phyloP scores from a whole-genome alignment of 2,329 filamentous ascomycete species.

The Cucurbitaria berberidis region DNA sequence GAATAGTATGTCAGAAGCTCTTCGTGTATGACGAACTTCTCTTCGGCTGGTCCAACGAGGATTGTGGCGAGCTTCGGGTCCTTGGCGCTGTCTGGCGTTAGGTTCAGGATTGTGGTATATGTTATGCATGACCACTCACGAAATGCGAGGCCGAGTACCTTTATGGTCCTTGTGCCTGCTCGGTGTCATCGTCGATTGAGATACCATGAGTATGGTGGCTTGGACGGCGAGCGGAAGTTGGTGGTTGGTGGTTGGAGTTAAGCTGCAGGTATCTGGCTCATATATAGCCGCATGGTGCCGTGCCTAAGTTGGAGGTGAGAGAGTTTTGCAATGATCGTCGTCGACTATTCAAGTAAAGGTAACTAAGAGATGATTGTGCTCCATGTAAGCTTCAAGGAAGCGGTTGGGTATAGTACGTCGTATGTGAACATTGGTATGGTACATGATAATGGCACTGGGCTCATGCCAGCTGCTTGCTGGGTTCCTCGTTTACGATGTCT shows the following conservation, averaged over 20 bases:
- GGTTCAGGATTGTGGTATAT: neutral
- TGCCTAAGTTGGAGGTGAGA: neutral
- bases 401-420: neutral
- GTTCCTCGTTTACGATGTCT: slow-evolving; percentile 1
- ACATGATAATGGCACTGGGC: slow-evolving; percentile 3
- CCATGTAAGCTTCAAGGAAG: neutral
- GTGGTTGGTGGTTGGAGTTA: neutral
- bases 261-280: neutral
- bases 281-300: neutral
- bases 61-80: neutral
- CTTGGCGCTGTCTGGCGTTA: neutral
- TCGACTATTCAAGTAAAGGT: neutral
- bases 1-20: slow-evolving; percentile 11
- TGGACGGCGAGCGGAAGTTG: neutral
- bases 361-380: neutral
- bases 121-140: neutral
- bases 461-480: neutral
- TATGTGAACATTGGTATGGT: slow-evolving; percentile 11
- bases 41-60: slow-evolving; percentile 4
- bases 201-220: neutral
- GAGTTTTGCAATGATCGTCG: neutral
- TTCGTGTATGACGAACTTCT: slow-evolving; percentile 12
- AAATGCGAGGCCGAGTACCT: neutral
- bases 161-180: neutral
- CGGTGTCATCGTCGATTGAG: neutral